Conservation (phyloP, 176 grass and related monocot genomes). For the Echinochloa phyllopogon region DNA sequence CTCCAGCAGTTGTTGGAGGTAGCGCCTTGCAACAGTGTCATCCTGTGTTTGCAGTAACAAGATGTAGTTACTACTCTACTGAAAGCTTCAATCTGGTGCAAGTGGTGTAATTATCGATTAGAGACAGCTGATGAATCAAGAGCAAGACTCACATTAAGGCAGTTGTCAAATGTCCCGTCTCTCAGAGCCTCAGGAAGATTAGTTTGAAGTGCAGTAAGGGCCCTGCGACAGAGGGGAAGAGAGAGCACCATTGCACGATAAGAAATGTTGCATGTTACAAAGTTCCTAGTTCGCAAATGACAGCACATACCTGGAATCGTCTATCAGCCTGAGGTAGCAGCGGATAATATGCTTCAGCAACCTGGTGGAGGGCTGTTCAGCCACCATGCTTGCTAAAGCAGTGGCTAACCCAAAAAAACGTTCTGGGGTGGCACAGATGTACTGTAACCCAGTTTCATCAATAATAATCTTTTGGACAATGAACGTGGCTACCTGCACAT, state of each 20-base stretch:
- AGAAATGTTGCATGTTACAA: not conserved
- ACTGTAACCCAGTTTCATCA: conserved; percentile 61
- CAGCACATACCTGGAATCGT: conserved; percentile 65
- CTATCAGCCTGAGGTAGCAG: conserved; percentile 82
- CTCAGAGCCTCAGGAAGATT: conserved; percentile 63
- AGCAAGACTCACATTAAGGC: conserved; percentile 53
- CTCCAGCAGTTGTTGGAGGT: conserved; percentile 58
- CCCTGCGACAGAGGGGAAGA: conserved; percentile 45
- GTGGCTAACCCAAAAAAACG: conserved; percentile 64
- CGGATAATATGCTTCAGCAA: conserved; percentile 74
- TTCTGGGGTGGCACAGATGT: conserved; percentile 57
- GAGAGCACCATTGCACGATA: not conserved
- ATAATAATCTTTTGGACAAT: conserved; percentile 77
- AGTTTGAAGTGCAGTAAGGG: conserved; percentile 46
- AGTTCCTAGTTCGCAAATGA: not conserved
- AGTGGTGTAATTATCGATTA: not conserved
- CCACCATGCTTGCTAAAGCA: conserved; percentile 65
- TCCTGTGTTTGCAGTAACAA: conserved; percentile 53
- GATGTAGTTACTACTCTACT: not conserved
- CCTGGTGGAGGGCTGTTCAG: conserved; percentile 63
- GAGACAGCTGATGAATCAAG: not conserved
- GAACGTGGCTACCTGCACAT: conserved; percentile 73
- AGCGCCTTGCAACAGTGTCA: conserved; percentile 47
- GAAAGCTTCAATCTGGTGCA: not conserved
- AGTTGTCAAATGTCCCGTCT: conserved; percentile 63